Conservation (phyloP, 1,284 basidiomycete genomes). For the Pseudozyma tsukubaensis region DNA sequence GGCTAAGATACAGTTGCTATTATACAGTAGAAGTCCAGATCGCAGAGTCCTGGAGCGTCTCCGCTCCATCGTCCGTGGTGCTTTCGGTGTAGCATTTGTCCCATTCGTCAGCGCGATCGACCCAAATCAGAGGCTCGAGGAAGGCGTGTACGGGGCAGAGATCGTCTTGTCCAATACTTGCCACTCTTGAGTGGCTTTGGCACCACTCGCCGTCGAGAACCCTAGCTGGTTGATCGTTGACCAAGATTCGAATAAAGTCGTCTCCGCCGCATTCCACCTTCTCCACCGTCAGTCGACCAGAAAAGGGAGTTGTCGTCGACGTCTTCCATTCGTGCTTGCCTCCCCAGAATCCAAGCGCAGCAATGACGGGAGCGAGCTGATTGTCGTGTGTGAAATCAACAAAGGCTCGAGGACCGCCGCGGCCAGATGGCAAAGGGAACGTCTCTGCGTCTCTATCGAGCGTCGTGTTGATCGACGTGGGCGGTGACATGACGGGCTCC, state of each 20-base stretch:
- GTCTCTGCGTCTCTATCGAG: slow-evolving; percentile 21
- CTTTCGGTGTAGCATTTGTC: slow-evolving; percentile 36
- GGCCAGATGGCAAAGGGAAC: slow-evolving; percentile 20
- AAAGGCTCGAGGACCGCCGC: slow-evolving; percentile 27
- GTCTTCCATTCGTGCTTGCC: slow-evolving; percentile 26
- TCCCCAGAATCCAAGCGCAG: slow-evolving; percentile 24
- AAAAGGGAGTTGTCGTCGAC: slow-evolving; percentile 40
- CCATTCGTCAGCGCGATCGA: slow-evolving; percentile 36
- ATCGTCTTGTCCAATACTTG: background rate
- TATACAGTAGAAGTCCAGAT: too few relatives aligned
- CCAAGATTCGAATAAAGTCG: slow-evolving; percentile 30
- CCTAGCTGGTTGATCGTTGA: slow-evolving; percentile 28
- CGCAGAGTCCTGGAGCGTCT: background rate
- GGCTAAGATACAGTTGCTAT: background rate
- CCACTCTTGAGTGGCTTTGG: background rate
- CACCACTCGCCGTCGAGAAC: slow-evolving; percentile 22
- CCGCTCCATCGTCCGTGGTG: background rate
- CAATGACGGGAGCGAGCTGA: slow-evolving; percentile 48
- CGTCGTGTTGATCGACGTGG: slow-evolving; percentile 50
- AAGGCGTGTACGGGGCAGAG: slow-evolving; percentile 36
- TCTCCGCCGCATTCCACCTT: slow-evolving; percentile 22
- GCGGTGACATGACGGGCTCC: slow-evolving; percentile 28
- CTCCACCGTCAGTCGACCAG: slow-evolving; percentile 37
- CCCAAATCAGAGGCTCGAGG: slow-evolving; percentile 26
- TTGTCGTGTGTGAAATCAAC: slow-evolving; percentile 52